A percentile compares a stretch with the other conserved stretches of the same genome.
Evolutionary conservation across 352 stramenopile species (phyloP).

Genomic region (Globisporangium uncinulatum): DNA sequence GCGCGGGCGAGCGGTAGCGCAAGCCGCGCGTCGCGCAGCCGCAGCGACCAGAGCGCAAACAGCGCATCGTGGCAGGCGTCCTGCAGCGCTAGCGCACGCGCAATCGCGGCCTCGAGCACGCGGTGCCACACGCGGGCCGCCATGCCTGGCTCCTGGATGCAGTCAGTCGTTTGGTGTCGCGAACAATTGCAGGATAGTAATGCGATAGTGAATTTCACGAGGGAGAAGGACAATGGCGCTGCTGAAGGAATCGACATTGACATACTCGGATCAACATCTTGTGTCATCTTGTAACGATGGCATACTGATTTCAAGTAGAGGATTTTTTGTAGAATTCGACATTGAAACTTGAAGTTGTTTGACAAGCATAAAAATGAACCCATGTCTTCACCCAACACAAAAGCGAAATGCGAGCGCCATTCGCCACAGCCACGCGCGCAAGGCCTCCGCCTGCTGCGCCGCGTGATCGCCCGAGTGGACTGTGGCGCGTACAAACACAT

Average conservation of each 20-base stretch:
- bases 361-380: not conserved
- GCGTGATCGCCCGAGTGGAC: constrained; percentile 4
- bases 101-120: constrained; percentile 14
- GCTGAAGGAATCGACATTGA: too few relatives aligned
- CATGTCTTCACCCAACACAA: too few relatives aligned
- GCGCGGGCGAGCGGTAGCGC: not conserved
- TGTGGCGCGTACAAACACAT: constrained; percentile 9
- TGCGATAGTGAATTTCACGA: too few relatives aligned
- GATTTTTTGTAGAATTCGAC: too few relatives aligned
- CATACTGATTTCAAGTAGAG: too few relatives aligned
- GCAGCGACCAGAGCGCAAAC: constrained; percentile 11
- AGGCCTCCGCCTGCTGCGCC: constrained; percentile 15
- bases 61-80: constrained; percentile 12
- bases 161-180: too few relatives aligned
- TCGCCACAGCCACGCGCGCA: not conserved
- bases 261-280: too few relatives aligned
- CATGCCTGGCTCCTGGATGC: not conserved
- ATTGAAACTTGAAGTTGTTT: too few relatives aligned
- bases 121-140: constrained; percentile 22
- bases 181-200: not conserved
- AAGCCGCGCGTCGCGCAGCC: constrained; percentile 7
- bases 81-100: constrained; percentile 9
- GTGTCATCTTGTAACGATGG: too few relatives aligned
- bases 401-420: too few relatives aligned
- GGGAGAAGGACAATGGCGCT: not conserved